Evolutionary conservation across 2,329 filamentous ascomycete genomes (phyloP).

Genomic region (Exophiala alcalophila): DNA sequence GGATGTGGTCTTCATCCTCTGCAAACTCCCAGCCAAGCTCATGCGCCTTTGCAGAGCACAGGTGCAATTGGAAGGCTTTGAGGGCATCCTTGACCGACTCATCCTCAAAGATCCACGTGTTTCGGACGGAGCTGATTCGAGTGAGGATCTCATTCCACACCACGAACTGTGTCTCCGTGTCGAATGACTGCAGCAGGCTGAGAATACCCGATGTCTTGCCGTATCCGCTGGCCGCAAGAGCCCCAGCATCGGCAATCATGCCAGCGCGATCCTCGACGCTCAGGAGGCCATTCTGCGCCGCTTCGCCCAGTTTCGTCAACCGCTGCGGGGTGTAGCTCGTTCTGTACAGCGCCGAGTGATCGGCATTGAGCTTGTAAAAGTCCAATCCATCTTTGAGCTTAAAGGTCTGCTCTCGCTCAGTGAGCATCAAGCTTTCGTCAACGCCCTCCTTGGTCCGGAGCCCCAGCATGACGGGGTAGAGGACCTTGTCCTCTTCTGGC

Average conservation of each 20-base stretch:
- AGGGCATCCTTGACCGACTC: constrained; percentile 67
- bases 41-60: constrained; percentile 77
- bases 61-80: constrained; percentile 75
- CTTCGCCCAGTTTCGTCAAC: constrained; percentile 80
- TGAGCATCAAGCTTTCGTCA: constrained; percentile 70
- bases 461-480: constrained; percentile 87
- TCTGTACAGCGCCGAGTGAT: constrained; percentile 88
- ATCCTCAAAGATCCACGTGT: constrained; percentile 87
- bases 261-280: constrained; percentile 88
- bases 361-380: constrained; percentile 96
- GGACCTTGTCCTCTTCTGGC: constrained; percentile 81
- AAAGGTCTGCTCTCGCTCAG: constrained; percentile 71
- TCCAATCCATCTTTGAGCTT: constrained; percentile 69
- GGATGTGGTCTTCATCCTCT: constrained; percentile 78
- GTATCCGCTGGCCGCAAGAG: constrained; percentile 83
- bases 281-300: constrained; percentile 75
- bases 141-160: constrained; percentile 92
- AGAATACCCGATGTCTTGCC: constrained; percentile 89
- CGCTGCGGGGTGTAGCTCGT: constrained; percentile 83
- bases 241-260: constrained; percentile 91
- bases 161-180: constrained; percentile 78
- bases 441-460: constrained; percentile 81
- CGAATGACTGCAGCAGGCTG: constrained; percentile 79
- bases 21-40: constrained; percentile 85
- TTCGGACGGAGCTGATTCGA: constrained; percentile 72